Base-by-base conservation (phyloP, 2,329 filamentous ascomycete species). In the Clonostachys chloroleuca region DNA sequence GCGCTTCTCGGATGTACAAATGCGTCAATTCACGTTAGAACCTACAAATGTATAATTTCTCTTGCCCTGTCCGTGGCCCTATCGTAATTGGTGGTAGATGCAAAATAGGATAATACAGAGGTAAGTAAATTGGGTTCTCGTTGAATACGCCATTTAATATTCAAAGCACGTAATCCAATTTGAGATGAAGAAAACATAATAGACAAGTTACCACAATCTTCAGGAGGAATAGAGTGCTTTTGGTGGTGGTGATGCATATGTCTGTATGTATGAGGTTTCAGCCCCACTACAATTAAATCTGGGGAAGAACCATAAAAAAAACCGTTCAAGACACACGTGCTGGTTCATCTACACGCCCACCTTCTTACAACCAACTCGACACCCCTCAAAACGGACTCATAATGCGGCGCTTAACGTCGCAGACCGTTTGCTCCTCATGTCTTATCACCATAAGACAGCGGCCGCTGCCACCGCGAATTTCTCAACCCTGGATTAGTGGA, bases 401-500 rank as follows among this genome's bases (percentile, higher is more conserved):
- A 3, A 51, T 51, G 49, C 49, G 46, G 34, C 49, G 43, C 9
- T 12, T 43, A 34, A 14, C 33, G 16, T 40, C 43, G 16, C 37
- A 18, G 14, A 39, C 57, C 8, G 47, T 58, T 16, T 63, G 58
- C 43, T 56, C 56, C 41, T 50, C 58, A 12, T 61, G 58, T 34
- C 43, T 43, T 8, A 37, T 35, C n/a, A 45, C 17, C 20, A 18
- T 41, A 16, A 42, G 24, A 24, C 13, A 17, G 18, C 40, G 50
- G 24, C 40, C 46, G 42, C 40, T 48, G 34, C 52, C 52, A 12
- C 44, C 49, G 33, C 47, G 52, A 33, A 34, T 57, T 2, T 7
- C 48, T 17, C 64, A 61, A 49, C 55, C 65, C 63, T 68, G 60
- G 54, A 49, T 64, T 33, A 49, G 55, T 33, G 64, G 65, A 49